phyloP scores from a whole-genome alignment of 2,329 filamentous ascomycete species.

The Sporothrix dimorphospora region DNA sequence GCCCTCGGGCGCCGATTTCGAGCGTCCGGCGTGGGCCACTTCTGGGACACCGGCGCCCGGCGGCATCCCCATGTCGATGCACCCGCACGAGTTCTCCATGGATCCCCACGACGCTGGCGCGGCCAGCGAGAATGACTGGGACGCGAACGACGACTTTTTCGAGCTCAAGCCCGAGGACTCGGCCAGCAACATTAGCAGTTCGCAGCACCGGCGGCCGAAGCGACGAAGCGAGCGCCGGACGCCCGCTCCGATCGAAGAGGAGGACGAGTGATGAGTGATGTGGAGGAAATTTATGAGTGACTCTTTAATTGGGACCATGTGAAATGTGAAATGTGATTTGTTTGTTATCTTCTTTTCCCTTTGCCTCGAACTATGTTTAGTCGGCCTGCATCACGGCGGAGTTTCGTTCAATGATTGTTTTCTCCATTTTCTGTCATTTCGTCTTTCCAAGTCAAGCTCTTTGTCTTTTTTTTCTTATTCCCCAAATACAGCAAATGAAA shows the following conservation, averaged over 20 bases:
- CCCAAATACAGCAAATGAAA: slow-evolving; percentile 17
- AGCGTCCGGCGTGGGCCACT: slow-evolving; percentile 52
- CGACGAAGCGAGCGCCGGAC: slow-evolving; percentile 69
- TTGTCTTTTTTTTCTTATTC: background rate
- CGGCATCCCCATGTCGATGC: slow-evolving; percentile 32
- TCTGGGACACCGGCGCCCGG: slow-evolving; percentile 23
- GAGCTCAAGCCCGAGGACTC: slow-evolving; percentile 77
- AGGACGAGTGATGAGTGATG: slow-evolving; percentile 49
- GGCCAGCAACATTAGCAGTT: slow-evolving; percentile 78
- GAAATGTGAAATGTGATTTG: background rate
- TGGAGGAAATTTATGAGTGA: background rate
- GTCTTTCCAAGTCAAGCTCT: background rate
- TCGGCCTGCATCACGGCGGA: slow-evolving; percentile 12
- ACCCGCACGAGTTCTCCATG: slow-evolving; percentile 27
- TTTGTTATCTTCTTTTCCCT: background rate
- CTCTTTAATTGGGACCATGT: background rate
- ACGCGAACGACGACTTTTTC: slow-evolving; percentile 60
- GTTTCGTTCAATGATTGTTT: background rate
- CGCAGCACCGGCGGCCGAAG: slow-evolving; percentile 67
- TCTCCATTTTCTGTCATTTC: background rate
- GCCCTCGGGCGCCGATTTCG: slow-evolving; percentile 45
- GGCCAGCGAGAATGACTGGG: slow-evolving; percentile 55
- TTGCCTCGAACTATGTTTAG: background rate
- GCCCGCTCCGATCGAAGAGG: slow-evolving; percentile 72
- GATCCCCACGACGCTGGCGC: slow-evolving; percentile 38